Base-by-base conservation (phyloP, 805 yeast genomes). In the Barnettozyma pratensis region DNA sequence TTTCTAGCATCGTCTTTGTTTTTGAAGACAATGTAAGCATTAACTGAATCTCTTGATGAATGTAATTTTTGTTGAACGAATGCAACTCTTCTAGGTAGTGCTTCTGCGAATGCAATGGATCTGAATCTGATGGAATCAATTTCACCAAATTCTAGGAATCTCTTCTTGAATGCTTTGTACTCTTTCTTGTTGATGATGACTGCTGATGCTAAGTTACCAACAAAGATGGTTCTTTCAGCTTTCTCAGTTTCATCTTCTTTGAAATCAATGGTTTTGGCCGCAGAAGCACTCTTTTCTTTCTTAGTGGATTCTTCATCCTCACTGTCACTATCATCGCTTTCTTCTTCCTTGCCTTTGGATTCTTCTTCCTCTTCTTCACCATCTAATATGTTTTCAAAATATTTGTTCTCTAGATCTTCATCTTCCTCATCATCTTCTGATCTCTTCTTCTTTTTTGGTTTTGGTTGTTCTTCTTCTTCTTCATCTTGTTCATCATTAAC, bases 81-180 rank as follows among this genome's bases (percentile, higher is more conserved):
- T 0, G 99, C 98, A 36, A 87, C 90, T 62, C 90, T 92, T 64
- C 97, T 79, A 47, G 98, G 98, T 44, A 90, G 73, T 34, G 86
- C 82, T 61, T 90, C 95, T 47, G 85, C 81, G 54, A 91, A 88
- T 3, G 96, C 87, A 55, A 94, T 85, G 3, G 97, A 90, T 68
- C 99, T 79, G 73, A 90, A 94, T 65, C 99, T 77, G 44, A 90
- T 74, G 10, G 96, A 86, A 42, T 80, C 83, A 44, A 92, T 72
- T 26, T 49, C 49, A 43, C 70, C 70, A 47, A 49, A 53, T 37
- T 62, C 46, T 5, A 58, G 49, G 56, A 92, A 86, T n/a, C 77
- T 67, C 53, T 71, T 72, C 64, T 87, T 86, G 67, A 92, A 84
- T 46, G 71, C 65, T 60, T 82, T 86, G 60, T 79, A 79, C 10